These are phyloP conservation scores for Ajuga chamaepitys DNA, from an alignment of 257 asterid species.

Conservation along the genomic window DNA sequence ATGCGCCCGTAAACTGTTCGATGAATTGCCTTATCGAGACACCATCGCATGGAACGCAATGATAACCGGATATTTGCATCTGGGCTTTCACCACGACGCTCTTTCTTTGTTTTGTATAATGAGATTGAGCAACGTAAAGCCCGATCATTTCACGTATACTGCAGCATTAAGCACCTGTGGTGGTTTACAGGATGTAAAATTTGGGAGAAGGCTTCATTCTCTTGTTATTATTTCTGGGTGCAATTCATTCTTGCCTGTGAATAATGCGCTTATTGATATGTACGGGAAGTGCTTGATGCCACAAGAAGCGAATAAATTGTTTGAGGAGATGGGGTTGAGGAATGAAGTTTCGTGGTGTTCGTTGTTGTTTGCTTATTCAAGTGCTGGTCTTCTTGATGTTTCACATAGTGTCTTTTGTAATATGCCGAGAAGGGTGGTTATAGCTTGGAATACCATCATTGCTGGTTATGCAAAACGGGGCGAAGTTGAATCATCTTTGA, in stretches of 20 bases:
- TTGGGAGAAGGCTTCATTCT: conserved; percentile 42
- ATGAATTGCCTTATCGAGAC: conserved; percentile 56
- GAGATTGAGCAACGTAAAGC: conserved; percentile 32
- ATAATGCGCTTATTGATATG: conserved; percentile 63
- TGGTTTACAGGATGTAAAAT: conserved; percentile 24
- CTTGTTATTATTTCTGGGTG: conserved; percentile 39
- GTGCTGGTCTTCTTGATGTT: conserved; percentile 33
- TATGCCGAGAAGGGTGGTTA: conserved; percentile 52
- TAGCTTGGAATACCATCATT: conserved; percentile 73
- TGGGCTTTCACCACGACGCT: conserved; percentile 46
- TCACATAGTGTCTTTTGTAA: conserved; percentile 27
- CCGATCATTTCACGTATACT: conserved; percentile 60
- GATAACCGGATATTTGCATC: conserved; percentile 52
- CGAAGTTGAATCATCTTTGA: conserved; percentile 30
- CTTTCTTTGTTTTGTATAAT: conserved; percentile 35
- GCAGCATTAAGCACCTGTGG: conserved; percentile 44
- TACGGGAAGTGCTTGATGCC: conserved; percentile 55
- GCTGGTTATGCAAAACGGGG: conserved; percentile 47
- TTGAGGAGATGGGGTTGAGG: conserved; percentile 45
- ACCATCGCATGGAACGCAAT: conserved; percentile 67
- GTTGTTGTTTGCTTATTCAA: conserved; percentile 51
- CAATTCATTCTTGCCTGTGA: conserved; percentile 39
- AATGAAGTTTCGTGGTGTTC: conserved; percentile 85
- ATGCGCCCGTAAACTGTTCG: conserved; percentile 58
- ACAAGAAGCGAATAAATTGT: conserved; percentile 38